Conservation (phyloP, 306 rosid species). For the Corylus heterophylla region DNA sequence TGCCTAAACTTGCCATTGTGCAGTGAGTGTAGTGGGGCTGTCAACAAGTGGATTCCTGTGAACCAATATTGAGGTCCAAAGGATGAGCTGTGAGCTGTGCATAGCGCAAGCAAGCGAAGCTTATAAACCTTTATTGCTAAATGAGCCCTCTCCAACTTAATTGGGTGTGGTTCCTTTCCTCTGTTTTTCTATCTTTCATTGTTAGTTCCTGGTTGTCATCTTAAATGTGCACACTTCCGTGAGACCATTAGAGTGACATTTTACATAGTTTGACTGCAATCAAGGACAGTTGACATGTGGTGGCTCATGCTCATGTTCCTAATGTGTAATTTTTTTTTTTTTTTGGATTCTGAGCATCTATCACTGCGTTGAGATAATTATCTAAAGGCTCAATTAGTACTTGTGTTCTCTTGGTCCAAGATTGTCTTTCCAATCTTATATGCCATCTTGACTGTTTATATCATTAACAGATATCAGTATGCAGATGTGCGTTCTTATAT, state of each 20-base stretch:
- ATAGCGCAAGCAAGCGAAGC: background rate
- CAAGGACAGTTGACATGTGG: background rate
- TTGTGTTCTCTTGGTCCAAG: background rate
- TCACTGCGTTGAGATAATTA: conserved; percentile 20
- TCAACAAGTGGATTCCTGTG: background rate
- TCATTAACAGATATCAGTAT: conserved; percentile 36
- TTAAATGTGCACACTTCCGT: background rate
- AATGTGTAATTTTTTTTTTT: conserved; percentile 4
- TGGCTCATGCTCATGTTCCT: background rate
- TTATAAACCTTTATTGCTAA: conserved; percentile 8
- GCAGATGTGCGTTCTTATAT: conserved; percentile 90
- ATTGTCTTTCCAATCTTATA: conserved; percentile 16
- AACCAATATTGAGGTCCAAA: conserved; percentile 1
- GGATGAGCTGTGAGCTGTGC: background rate
- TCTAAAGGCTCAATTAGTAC: conserved; percentile 9
- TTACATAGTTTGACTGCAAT: conserved; percentile 2
- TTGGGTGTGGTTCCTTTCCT: conserved; percentile 2
- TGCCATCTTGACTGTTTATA: background rate
- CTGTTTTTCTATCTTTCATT: background rate
- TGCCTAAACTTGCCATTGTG: background rate
- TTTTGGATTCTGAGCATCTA: background rate
- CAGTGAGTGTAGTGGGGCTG: conserved; percentile 1
- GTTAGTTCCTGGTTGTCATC: background rate
- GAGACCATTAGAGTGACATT: background rate
- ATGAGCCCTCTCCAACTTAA: background rate